Evolutionary conservation across 2,329 filamentous ascomycete genomes (phyloP).

Genomic region (Pseudogymnoascus sp.): DNA sequence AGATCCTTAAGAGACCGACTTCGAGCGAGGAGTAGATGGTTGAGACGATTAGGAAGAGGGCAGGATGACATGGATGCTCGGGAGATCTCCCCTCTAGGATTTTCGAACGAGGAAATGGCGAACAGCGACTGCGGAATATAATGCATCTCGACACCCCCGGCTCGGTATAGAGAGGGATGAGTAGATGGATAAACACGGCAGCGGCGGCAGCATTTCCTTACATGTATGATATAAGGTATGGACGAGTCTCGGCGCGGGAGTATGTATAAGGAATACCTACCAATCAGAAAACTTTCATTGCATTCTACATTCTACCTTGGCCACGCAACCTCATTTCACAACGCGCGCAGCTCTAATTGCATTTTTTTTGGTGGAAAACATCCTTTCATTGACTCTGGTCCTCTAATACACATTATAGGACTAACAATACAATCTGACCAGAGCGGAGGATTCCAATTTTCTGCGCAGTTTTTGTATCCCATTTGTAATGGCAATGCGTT

Average conservation of each 20-base stretch:
- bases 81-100: neutral
- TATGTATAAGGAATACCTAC: conserved; percentile 5
- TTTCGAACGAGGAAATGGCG: neutral
- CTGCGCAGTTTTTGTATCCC: neutral
- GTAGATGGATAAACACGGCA: neutral
- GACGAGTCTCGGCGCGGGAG: neutral
- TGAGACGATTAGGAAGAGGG: neutral
- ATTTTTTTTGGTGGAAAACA: neutral
- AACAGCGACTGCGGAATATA: neutral
- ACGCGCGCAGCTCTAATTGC: neutral
- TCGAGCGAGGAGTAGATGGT: neutral
- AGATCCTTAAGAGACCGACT: conserved; percentile 2
- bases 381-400: neutral
- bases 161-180: neutral
- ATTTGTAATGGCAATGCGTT: neutral
- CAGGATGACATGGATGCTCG: neutral
- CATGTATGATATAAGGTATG: conserved; percentile 7
- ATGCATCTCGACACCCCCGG: neutral
- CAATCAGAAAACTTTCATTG: neutral
- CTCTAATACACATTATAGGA: neutral
- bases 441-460: neutral
- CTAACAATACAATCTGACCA: neutral
- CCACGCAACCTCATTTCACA: neutral
- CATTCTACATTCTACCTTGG: neutral
- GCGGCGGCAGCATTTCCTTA: neutral